A percentile compares a stretch with the other conserved stretches of the same genome.
phyloP scores from a whole-genome alignment of 2,329 filamentous ascomycete genomes.

The Colletotrichum lentis region DNA sequence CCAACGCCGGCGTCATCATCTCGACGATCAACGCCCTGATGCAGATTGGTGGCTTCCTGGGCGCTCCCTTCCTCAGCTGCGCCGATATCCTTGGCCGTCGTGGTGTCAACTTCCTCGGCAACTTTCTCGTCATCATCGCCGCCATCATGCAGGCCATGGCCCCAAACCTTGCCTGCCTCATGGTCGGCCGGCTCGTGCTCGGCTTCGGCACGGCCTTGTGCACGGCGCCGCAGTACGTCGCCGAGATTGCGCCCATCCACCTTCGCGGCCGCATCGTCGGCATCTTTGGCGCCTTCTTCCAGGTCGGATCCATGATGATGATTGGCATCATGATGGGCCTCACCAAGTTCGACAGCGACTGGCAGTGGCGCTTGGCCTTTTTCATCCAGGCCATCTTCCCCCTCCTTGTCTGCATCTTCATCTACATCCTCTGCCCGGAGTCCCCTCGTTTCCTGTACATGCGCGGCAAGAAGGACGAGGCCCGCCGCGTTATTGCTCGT shows the following conservation, averaged over 20 bases:
- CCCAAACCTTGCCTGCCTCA: constrained; percentile 50
- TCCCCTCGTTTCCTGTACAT: constrained; percentile 53
- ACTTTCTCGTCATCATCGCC: constrained; percentile 54
- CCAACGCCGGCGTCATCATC: constrained; percentile 49
- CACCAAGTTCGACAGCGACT: constrained; percentile 48
- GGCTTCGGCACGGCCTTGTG: constrained; percentile 56
- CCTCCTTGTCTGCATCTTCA: constrained; percentile 46
- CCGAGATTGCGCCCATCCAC: constrained; percentile 44
- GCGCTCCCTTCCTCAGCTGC: constrained; percentile 59
- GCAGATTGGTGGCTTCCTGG: constrained; percentile 56
- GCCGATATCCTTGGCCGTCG: constrained; percentile 62
- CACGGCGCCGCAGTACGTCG: constrained; percentile 44
- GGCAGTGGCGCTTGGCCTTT: constrained; percentile 50
- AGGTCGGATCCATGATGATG: constrained; percentile 54
- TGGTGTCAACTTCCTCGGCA: constrained; percentile 57
- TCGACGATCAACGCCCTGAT: constrained; percentile 58
- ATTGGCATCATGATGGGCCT: constrained; percentile 54
- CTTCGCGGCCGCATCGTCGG: constrained; percentile 55
- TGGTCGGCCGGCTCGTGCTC: constrained; percentile 62
- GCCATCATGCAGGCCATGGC: constrained; percentile 53
- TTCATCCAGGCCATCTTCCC: constrained; percentile 56
- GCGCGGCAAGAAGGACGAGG: constrained; percentile 48
- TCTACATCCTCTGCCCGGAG: constrained; percentile 50
- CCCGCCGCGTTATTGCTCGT: constrained; percentile 47
- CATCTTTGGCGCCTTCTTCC: constrained; percentile 57